Percentiles rank a stretch among this genome's conserved stretches.
These are phyloP conservation scores for Taiozyma onychis DNA, from an alignment of 1,139 yeast genomes.

Conservation along the genomic window DNA sequence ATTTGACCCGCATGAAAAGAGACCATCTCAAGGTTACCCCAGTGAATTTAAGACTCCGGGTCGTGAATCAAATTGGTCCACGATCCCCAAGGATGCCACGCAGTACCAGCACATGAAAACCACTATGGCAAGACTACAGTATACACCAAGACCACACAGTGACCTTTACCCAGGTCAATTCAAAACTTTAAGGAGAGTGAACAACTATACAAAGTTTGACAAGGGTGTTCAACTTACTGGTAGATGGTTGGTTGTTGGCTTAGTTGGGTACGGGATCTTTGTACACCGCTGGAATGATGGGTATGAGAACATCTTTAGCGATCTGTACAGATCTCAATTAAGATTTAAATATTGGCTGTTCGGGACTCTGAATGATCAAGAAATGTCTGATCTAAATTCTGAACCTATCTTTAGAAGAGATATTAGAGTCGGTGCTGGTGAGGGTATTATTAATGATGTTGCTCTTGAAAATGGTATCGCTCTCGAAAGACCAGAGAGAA, in stretches of 20 bases:
- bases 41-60: conserved; percentile 65
- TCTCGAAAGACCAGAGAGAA: conserved; percentile 63
- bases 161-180: conserved; percentile 75
- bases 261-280: conserved; percentile 56
- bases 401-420: conserved; percentile 33
- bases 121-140: conserved; percentile 66
- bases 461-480: conserved; percentile 40
- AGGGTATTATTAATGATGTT: not conserved
- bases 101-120: conserved; percentile 68
- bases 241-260: conserved; percentile 38
- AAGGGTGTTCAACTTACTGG: conserved; percentile 50
- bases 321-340: conserved; percentile 58
- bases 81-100: conserved; percentile 62
- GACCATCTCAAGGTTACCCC: conserved; percentile 85
- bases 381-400: conserved; percentile 50
- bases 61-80: conserved; percentile 46
- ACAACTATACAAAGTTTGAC: conserved; percentile 49
- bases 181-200: conserved; percentile 61
- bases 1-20: conserved; percentile 66
- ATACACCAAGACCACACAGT: conserved; percentile 74
- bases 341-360: conserved; percentile 45
- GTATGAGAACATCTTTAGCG: conserved; percentile 67
- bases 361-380: conserved; percentile 50
- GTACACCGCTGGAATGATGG: conserved; percentile 86
- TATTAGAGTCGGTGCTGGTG: conserved; percentile 11